Evolutionary conservation across 345 rosid species (phyloP).

Genomic region (Salix dunnii): DNA sequence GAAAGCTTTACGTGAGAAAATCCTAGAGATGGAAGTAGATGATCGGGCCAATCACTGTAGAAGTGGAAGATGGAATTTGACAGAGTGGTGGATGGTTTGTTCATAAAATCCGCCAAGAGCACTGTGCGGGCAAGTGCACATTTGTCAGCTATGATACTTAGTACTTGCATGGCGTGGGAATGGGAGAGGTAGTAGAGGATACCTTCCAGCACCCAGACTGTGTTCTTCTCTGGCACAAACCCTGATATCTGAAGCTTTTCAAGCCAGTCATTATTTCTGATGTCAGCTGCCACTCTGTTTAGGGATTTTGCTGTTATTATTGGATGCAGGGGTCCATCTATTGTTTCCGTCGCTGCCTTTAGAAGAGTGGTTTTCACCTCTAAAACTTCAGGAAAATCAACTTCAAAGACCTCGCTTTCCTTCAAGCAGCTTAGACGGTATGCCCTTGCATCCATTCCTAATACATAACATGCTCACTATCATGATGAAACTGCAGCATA

Average conservation of each 20-base stretch:
- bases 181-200: slow-evolving; percentile 82
- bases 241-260: slow-evolving; percentile 73
- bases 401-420: slow-evolving; percentile 73
- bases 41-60: slow-evolving; percentile 95
- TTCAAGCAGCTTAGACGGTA: slow-evolving; percentile 69
- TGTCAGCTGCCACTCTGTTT: slow-evolving; percentile 72
- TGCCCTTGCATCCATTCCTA: slow-evolving; percentile 93
- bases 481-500: background rate
- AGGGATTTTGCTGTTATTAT: slow-evolving; percentile 64
- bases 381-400: slow-evolving; percentile 76
- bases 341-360: slow-evolving; percentile 55
- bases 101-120: slow-evolving; percentile 95
- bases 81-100: slow-evolving; percentile 67
- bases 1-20: slow-evolving; percentile 80
- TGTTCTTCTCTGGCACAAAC: slow-evolving; percentile 57
- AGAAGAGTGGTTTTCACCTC: slow-evolving; percentile 58
- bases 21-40: slow-evolving; percentile 77
- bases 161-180: slow-evolving; percentile 80
- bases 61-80: slow-evolving; percentile 72
- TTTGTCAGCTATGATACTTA: slow-evolving; percentile 73
- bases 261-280: slow-evolving; percentile 65
- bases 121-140: slow-evolving; percentile 55
- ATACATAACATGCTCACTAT: background rate
- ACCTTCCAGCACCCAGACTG: slow-evolving; percentile 94
- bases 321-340: slow-evolving; percentile 34